Base-by-base conservation (phyloP, 352 stramenopile species). In the Phytophthora cactorum region DNA sequence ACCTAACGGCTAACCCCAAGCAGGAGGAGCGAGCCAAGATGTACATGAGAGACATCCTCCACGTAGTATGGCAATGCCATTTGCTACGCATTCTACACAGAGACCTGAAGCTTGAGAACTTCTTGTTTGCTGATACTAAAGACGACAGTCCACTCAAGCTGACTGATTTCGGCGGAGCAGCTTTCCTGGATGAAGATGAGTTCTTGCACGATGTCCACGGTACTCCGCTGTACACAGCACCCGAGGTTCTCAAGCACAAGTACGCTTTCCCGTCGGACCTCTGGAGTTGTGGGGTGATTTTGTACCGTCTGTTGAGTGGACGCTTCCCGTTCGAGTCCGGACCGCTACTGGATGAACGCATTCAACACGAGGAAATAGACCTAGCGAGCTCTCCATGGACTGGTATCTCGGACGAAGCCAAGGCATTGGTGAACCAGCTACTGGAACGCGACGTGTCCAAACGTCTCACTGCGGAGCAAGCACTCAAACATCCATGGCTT, bases 41-140 rank as follows among this genome's bases (percentile, higher is more conserved):
- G 39, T 90, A 91, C 68, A 92, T 92, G 86, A 70, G 70, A 64
- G 82, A 94, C 41, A 87, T 94, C 32, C 54, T 94, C 17, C 84
- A 94, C 60, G 86, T 93, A 6, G 83, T 93, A 8, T 90, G 81
- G 81, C 85, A 93, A 58, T 93, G 85, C 49, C 85, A 93, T 68
- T 70, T 90, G 44, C 67, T 93, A 39, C 69, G 68, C 6, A 93
- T 93, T 62, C 59, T 93, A 15, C 85, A 92, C 52, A 68, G 83
- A 61, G 85, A 93, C 46, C 68, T 93, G 34, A 93, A 93, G 58
- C 82, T 93, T 36, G 85, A 92, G 64, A 93, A 93, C 66, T 93
- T 93, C 29, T 47, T 93, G 22, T 92, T 92, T 58, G 85, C 83
- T 7, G 85, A 92, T 56, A 46, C 44, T 3, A 75, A 80, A 17